Evolutionary conservation across 225 moss, liverwort and hornwort species (phyloP).

Genomic region (Straminergon stramineum): DNA sequence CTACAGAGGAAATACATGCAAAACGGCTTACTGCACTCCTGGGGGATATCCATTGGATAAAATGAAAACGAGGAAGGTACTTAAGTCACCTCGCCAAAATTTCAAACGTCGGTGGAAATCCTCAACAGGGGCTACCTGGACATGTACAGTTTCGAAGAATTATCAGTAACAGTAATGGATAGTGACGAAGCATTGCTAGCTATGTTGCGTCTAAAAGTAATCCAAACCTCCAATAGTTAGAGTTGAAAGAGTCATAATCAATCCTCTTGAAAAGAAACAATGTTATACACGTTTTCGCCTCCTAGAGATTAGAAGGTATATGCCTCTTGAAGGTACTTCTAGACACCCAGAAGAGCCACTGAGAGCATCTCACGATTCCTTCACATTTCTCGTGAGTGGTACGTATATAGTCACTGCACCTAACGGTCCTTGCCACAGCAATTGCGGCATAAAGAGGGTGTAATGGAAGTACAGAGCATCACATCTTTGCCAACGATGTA

Average conservation of each 20-base stretch:
- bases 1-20: neutral
- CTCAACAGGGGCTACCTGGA: neutral
- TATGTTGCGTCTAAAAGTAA: neutral
- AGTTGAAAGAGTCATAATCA: neutral
- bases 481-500: neutral
- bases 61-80: neutral
- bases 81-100: neutral
- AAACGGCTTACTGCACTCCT: neutral
- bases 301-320: neutral
- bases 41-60: neutral
- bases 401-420: constrained; percentile 13
- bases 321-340: neutral
- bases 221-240: neutral
- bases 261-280: neutral
- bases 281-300: neutral
- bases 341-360: constrained; percentile 12
- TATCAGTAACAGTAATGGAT: neutral
- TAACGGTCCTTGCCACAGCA: constrained; percentile 28
- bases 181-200: neutral
- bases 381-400: constrained; percentile 28
- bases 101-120: neutral
- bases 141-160: neutral
- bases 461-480: constrained; percentile 2
- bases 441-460: constrained; percentile 13
- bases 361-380: constrained; percentile 24